Evolutionary conservation across 2,329 filamentous ascomycete genomes (phyloP).

Genomic region (Pseudodiploospora longispora): DNA sequence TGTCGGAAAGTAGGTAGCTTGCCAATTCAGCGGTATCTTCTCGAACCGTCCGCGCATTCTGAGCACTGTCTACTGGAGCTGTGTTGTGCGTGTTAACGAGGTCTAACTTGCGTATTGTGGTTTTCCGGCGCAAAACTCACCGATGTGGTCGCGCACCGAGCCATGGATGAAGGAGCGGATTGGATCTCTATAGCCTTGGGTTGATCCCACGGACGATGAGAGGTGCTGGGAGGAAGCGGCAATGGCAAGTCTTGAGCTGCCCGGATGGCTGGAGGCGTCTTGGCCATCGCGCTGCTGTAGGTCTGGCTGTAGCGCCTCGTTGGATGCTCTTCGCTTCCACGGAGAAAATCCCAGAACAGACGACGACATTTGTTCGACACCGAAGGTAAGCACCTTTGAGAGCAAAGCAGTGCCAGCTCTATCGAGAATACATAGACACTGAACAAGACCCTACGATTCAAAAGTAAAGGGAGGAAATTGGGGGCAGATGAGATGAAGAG

Average conservation of each 20-base stretch:
- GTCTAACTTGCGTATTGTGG: neutral
- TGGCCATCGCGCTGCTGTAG: conserved; percentile 15
- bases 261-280: conserved; percentile 17
- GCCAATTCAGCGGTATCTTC: conserved; percentile 84
- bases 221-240: conserved; percentile 18
- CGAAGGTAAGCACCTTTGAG: no score
- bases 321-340: conserved; percentile 37
- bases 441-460: no score
- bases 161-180: conserved; percentile 66
- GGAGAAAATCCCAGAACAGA: conserved; percentile 38
- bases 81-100: conserved; percentile 4
- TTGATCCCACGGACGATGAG: conserved; percentile 32
- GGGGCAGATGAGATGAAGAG: no score
- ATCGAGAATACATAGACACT: no score
- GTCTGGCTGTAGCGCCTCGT: conserved; percentile 26
- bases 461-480: no score
- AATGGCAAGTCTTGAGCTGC: conserved; percentile 12
- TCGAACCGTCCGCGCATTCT: conserved; percentile 71
- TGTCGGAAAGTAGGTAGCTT: conserved; percentile 67
- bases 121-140: conserved; percentile 30
- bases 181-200: conserved; percentile 48
- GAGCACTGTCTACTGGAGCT: conserved; percentile 57
- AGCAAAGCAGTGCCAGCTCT: no score
- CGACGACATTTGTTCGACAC: conserved; percentile 32
- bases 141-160: conserved; percentile 50